Percentiles rank a stretch among this genome's conserved stretches.
phyloP scores from a whole-genome alignment of 768 basidiomycete species.

The Amanita exitialis region DNA sequence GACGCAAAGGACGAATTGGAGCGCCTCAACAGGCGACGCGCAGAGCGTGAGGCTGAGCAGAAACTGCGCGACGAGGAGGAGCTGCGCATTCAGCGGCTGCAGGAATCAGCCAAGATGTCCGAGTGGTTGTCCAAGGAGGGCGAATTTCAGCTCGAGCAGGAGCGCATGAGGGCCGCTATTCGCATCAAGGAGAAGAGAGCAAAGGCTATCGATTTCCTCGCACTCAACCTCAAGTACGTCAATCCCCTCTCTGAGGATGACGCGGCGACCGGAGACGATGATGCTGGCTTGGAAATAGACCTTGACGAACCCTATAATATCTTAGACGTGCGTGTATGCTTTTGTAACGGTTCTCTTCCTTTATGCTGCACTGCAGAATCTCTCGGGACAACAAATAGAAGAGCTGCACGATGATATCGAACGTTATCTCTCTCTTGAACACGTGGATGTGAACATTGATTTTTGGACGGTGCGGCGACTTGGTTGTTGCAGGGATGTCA shows the following conservation, averaged over 20 bases:
- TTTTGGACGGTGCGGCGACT: constrained; percentile 81
- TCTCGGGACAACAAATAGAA: constrained; percentile 79
- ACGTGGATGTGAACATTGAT: constrained; percentile 77
- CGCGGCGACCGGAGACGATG: constrained; percentile 55
- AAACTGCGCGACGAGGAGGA: constrained; percentile 89
- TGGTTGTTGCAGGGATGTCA: background rate
- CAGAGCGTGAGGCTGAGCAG: constrained; percentile 88
- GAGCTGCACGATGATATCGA: constrained; percentile 95
- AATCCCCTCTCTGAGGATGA: constrained; percentile 61
- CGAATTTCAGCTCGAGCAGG: constrained; percentile 94
- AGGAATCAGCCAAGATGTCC: constrained; percentile 95
- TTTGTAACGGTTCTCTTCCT: constrained; percentile 8
- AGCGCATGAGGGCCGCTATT: constrained; percentile 82
- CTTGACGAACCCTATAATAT: constrained; percentile 98
- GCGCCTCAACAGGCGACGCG: constrained; percentile 78
- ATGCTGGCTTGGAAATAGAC: constrained; percentile 91
- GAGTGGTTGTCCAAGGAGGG: constrained; percentile 98
- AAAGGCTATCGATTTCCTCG: constrained; percentile 97
- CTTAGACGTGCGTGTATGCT: constrained; percentile 63
- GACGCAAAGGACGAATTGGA: constrained; percentile 97
- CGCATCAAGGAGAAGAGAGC: constrained; percentile 93
- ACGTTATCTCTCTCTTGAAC: constrained; percentile 81
- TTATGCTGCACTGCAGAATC: constrained; percentile 41
- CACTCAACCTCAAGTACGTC: constrained; percentile 91
- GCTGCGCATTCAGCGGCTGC: constrained; percentile 73